A percentile compares a stretch with the other conserved stretches of the same genome.
These are phyloP conservation scores for Talaromyces marneffei DNA, from an alignment of 2,329 filamentous ascomycete genomes.

Conservation along the genomic window DNA sequence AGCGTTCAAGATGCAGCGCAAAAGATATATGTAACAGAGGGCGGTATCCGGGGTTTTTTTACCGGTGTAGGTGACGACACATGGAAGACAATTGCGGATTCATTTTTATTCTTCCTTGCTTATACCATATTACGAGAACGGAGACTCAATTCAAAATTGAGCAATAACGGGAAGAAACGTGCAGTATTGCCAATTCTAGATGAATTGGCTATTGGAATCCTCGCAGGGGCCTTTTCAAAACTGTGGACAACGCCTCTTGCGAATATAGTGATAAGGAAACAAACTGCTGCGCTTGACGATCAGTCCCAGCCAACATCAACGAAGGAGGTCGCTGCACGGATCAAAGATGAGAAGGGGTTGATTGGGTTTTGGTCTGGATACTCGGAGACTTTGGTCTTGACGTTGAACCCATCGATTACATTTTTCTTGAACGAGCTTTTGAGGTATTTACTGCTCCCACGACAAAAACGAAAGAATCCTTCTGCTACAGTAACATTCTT, in stretches of 20 bases:
- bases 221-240: conserved; percentile 69
- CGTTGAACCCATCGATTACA: conserved; percentile 79
- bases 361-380: conserved; percentile 83
- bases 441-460: conserved; percentile 54
- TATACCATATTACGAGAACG: conserved; percentile 56
- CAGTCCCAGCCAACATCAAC: conserved; percentile 35
- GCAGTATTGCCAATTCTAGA: conserved; percentile 56
- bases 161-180: conserved; percentile 22
- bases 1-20: conserved; percentile 63
- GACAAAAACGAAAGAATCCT: conserved; percentile 48
- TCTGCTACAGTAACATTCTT: conserved; percentile 55
- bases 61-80: conserved; percentile 59
- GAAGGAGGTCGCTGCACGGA: conserved; percentile 56
- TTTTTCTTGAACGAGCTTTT: conserved; percentile 75
- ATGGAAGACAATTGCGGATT: conserved; percentile 64
- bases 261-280: conserved; percentile 76
- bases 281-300: conserved; percentile 53
- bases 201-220: conserved; percentile 64
- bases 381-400: conserved; percentile 70
- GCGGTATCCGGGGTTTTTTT: conserved; percentile 72
- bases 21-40: conserved; percentile 66
- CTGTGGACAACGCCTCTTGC: conserved; percentile 73
- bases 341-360: conserved; percentile 64
- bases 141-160: conserved; percentile 37
- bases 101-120: conserved; percentile 79